Percentiles rank a stretch among this genome's conserved stretches.
These are phyloP conservation scores for Mrakia frigida DNA, from an alignment of 768 basidiomycete genomes.

Conservation along the genomic window DNA sequence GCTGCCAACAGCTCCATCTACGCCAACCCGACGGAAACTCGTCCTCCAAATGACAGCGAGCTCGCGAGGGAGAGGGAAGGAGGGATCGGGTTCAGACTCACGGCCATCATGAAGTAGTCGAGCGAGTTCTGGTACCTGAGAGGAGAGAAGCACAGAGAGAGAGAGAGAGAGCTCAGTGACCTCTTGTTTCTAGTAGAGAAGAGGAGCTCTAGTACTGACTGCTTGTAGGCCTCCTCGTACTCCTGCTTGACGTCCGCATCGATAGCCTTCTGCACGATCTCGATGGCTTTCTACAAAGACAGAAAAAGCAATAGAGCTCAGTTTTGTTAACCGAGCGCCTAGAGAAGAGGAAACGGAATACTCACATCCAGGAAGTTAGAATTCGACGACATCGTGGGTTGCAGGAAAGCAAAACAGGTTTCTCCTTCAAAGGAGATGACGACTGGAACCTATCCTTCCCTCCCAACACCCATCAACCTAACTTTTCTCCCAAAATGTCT, in stretches of 20 bases:
- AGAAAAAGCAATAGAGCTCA: neutral
- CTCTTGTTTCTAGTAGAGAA: neutral
- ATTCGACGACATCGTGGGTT: slow-evolving; percentile 19
- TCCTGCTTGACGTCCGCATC: slow-evolving; percentile 89
- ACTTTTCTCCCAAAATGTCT: neutral
- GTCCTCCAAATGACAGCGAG: too few relatives aligned
- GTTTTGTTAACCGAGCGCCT: neutral
- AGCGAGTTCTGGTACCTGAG: slow-evolving; percentile 76
- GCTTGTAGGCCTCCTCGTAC: slow-evolving; percentile 52
- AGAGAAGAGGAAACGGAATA: too few relatives aligned
- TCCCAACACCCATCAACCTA: neutral
- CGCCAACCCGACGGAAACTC: too few relatives aligned
- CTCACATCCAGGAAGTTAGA: slow-evolving; percentile 31
- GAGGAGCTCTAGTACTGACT: neutral
- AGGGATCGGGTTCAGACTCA: slow-evolving; percentile 46
- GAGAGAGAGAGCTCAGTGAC: neutral
- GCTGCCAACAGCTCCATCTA: too few relatives aligned
- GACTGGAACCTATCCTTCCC: neutral
- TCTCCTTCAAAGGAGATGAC: neutral
- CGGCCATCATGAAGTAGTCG: slow-evolving; percentile 96
- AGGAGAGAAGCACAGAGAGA: neutral
- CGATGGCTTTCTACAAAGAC: slow-evolving; percentile 63
- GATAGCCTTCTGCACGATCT: slow-evolving; percentile 85
- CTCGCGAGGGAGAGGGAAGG: neutral
- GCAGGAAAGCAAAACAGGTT: neutral